These are phyloP conservation scores for Thermomucor indicae-seudaticae DNA, from an alignment of 371 early-diverging fungal genomes.

Conservation along the genomic window DNA sequence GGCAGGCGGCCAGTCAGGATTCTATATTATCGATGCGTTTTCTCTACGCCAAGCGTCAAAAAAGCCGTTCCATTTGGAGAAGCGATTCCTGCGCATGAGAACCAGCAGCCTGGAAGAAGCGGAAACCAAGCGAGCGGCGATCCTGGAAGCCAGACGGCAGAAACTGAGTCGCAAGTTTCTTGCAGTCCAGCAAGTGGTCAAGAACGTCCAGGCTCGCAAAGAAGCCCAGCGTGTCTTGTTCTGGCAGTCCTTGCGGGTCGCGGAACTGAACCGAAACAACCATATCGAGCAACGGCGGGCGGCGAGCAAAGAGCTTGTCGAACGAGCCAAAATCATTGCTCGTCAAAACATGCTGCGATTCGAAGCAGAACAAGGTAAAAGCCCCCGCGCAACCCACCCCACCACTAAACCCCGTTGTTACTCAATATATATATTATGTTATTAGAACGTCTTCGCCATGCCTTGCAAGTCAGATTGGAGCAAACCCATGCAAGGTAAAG, in stretches of 20 bases:
- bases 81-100: conserved; percentile 26
- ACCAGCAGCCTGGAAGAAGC: conserved; percentile 15
- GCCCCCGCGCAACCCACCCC: background rate
- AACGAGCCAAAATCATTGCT: conserved; percentile 36
- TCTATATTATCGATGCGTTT: conserved; percentile 18
- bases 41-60: conserved; percentile 22
- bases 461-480: conserved; percentile 12
- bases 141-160: conserved; percentile 25
- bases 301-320: conserved; percentile 33
- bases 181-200: conserved; percentile 25
- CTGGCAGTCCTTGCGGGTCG: conserved; percentile 26
- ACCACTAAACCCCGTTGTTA: too few species aligned
- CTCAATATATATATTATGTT: conserved; percentile 1
- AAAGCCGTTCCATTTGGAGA: conserved; percentile 32
- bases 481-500: conserved; percentile 22
- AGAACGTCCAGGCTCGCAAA: conserved; percentile 20
- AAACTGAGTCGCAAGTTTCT: conserved; percentile 24
- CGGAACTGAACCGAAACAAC: conserved; percentile 31
- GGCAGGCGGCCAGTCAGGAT: too few species aligned
- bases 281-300: conserved; percentile 35
- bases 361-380: conserved; percentile 21
- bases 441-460: conserved; percentile 12
- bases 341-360: conserved; percentile 21
- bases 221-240: conserved; percentile 21
- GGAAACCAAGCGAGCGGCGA: conserved; percentile 28